These are phyloP conservation scores for Plasmodium relictum DNA, from an alignment of 169 alveolate species.

Conservation along the genomic window DNA sequence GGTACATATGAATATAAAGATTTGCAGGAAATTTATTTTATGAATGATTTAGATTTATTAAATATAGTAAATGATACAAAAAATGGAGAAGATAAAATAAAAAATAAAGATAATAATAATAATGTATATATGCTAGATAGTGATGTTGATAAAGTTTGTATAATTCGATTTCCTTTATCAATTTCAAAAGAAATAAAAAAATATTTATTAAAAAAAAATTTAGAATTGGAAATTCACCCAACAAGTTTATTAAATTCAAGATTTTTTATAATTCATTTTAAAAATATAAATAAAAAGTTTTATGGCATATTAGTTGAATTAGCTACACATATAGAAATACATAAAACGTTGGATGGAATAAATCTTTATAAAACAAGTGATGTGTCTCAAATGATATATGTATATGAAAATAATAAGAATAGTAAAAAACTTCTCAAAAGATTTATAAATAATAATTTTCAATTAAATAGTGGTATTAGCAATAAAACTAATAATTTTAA, in stretches of 20 bases:
- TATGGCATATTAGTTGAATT: slow-evolving; percentile 79
- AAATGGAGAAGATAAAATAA: slow-evolving; percentile 2
- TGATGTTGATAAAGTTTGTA: slow-evolving; percentile 75
- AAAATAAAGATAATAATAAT: slow-evolving; percentile 4
- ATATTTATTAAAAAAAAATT: slow-evolving; percentile 47
- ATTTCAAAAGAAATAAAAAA: slow-evolving; percentile 73
- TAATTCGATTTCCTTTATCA: slow-evolving; percentile 69
- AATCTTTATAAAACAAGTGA: slow-evolving; percentile 79
- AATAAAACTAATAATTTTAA: slow-evolving; percentile 23
- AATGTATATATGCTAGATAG: slow-evolving; percentile 36
- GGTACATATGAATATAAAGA: slow-evolving; percentile 64
- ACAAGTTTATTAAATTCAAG: slow-evolving; percentile 81
- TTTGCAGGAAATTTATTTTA: slow-evolving; percentile 40
- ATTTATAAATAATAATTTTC: slow-evolving; percentile 50
- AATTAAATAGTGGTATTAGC: slow-evolving; percentile 36
- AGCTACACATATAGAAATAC: slow-evolving; percentile 80
- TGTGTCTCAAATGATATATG: slow-evolving; percentile 80
- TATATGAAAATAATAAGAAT: slow-evolving; percentile 26
- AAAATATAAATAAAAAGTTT: slow-evolving; percentile 61
- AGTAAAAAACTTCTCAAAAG: slow-evolving; percentile 17
- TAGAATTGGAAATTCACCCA: slow-evolving; percentile 78
- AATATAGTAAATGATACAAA: slow-evolving; percentile 24
- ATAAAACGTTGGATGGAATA: slow-evolving; percentile 79
- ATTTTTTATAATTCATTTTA: slow-evolving; percentile 73
- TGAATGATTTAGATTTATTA: slow-evolving; percentile 48